Base-by-base conservation (phyloP, 2,329 filamentous ascomycete genomes). In the Monilinia fructicola region DNA sequence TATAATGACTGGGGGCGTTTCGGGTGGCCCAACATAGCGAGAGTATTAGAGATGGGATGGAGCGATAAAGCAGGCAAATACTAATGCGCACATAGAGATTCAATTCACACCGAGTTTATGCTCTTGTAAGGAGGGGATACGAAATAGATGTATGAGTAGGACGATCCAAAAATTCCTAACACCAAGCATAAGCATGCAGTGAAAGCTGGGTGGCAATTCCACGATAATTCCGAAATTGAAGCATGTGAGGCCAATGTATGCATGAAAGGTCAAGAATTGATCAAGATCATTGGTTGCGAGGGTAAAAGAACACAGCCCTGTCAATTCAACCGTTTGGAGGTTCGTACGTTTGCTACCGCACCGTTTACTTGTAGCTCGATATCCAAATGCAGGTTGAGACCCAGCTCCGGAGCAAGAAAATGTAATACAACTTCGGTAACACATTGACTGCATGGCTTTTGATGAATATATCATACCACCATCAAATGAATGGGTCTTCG, bases 21-120 rank as follows among this genome's bases (percentile, higher is more conserved):
- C 58, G 58, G 54, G 63, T 59, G 23, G 44, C 63, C 59, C 54
- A 44, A 40, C 28, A 52, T 65, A 42, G 60, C 48, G 60, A 63
- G 48, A 21, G 44, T 42, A 54, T 53, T 54, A 66, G 55, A 65
- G 54, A 54, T 42, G 52, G 52, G 31, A 64, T 46, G 26, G 44
- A 14, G 31, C 58, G 58, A 61, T 61, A 54, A 66, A 54, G 52
- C 61, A 58, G 46, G 59, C 60, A 56, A 46, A 46, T 46, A 35
- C 50, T 61, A 54, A 61, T 61, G 35, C 46, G 48, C 28, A 66
- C 35, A 28, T 53, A 66, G 35, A 44, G 58, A 38, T 56, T 53
- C 46, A 66, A 28, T 61, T 42, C 55, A 66, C 64, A 60, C 55
- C 54, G 64, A 65, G 48, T 65, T 61, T 65, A 60, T 65, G 64